A percentile compares a stretch with the other conserved stretches of the same genome.
phyloP scores from a whole-genome alignment of 495 filamentous ascomycete species.

The Filosporella fistucella region DNA sequence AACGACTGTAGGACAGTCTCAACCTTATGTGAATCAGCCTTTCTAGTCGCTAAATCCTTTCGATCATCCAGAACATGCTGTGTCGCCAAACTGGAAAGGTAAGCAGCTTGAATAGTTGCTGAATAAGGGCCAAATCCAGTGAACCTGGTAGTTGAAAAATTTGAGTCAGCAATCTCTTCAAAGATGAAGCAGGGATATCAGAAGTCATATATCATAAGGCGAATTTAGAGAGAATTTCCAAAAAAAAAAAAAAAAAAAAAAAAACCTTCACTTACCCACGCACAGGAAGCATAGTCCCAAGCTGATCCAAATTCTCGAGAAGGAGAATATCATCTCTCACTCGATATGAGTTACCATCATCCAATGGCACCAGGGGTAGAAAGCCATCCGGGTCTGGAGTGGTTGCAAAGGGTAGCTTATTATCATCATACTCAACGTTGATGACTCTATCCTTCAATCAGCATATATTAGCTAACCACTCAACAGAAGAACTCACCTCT shows the following conservation, averaged over 20 bases:
- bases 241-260: not conserved
- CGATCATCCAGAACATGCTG: constrained; percentile 2
- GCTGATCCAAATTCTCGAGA: not conserved
- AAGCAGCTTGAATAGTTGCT: constrained; percentile 11
- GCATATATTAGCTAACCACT: not conserved
- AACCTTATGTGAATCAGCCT: constrained; percentile 2
- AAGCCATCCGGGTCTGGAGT: constrained; percentile 3
- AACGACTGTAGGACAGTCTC: constrained; percentile 9
- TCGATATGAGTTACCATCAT: not conserved
- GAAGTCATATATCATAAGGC: not conserved
- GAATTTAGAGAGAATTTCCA: too few relatives aligned
- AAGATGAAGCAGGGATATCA: not conserved
- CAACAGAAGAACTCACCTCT: constrained; percentile 13
- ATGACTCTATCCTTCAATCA: constrained; percentile 5
- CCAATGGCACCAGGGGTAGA: too few relatives aligned
- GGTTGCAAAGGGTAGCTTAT: constrained; percentile 11
- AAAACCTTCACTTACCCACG: not conserved
- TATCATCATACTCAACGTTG: constrained; percentile 6
- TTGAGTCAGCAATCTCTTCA: not conserved
- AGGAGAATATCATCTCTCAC: not conserved
- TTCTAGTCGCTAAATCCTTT: not conserved
- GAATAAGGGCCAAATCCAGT: constrained; percentile 6
- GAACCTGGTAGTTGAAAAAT: too few relatives aligned
- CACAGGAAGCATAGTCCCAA: not conserved
- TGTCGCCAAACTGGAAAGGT: constrained; percentile 11